Evolutionary conservation across 2,329 filamentous ascomycete species (phyloP).

Genomic region (Pestalotiopsis sp.): DNA sequence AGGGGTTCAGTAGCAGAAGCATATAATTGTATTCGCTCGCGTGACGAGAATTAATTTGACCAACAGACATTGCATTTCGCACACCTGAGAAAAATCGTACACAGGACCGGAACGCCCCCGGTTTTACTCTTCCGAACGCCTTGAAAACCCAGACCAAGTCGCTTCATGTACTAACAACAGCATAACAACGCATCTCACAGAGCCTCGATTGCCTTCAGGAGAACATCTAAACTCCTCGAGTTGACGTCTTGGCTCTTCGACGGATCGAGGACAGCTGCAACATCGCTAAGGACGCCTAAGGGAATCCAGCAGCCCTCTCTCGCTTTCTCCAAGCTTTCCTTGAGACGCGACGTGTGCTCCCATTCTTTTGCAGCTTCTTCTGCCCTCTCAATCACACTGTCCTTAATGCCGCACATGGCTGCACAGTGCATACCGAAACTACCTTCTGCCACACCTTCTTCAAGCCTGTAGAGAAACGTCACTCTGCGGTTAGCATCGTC

Average conservation of each 20-base stretch:
- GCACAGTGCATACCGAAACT: constrained; percentile 99
- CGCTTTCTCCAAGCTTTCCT: constrained; percentile 82
- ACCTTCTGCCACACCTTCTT: constrained; percentile 91
- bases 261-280: constrained; percentile 74
- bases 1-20: not conserved
- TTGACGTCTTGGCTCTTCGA: constrained; percentile 46
- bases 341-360: constrained; percentile 92
- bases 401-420: constrained; percentile 93
- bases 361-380: constrained; percentile 88
- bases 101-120: not conserved
- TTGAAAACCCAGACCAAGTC: not conserved
- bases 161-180: not conserved
- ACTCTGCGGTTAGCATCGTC: constrained; percentile 82
- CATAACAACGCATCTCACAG: constrained; percentile 38
- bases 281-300: constrained; percentile 84
- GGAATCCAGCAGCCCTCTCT: constrained; percentile 81
- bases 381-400: constrained; percentile 79
- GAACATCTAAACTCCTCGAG: constrained; percentile 58
- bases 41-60: not conserved
- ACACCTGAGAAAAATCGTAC: not conserved
- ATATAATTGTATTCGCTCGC: not conserved
- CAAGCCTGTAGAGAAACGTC: constrained; percentile 95
- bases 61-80: not conserved
- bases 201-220: constrained; percentile 62
- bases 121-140: not conserved